phyloP scores from a whole-genome alignment of 2,329 filamentous ascomycete genomes.

The Cladorrhinum sp. region DNA sequence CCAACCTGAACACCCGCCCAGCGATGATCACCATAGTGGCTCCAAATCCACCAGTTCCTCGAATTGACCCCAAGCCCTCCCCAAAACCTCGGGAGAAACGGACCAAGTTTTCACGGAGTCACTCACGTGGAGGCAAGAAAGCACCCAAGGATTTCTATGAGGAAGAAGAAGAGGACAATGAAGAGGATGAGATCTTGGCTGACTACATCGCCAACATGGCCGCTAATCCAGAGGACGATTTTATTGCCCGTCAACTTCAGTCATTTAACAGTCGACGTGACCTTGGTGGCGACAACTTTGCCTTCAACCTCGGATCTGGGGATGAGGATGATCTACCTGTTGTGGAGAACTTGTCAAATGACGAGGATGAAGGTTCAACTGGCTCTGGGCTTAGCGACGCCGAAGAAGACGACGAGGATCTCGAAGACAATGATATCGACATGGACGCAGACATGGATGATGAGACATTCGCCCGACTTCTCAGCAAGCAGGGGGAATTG shows the following conservation, averaged over 20 bases:
- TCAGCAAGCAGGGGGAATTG: constrained; percentile 61
- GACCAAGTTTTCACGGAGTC: constrained; percentile 2
- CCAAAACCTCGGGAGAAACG: not conserved
- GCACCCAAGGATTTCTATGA: not conserved
- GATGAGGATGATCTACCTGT: constrained; percentile 37
- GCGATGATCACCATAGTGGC: not conserved
- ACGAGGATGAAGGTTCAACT: not conserved
- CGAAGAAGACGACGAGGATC: constrained; percentile 25
- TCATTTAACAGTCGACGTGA: constrained; percentile 36
- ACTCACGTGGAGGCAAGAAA: not conserved
- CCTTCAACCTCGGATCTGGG: constrained; percentile 32
- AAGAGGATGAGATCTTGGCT: constrained; percentile 55
- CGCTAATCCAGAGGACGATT: constrained; percentile 38
- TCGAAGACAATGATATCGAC: constrained; percentile 37
- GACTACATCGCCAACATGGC: constrained; percentile 71
- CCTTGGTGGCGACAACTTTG: constrained; percentile 43
- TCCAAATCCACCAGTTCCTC: not conserved
- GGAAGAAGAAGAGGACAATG: constrained; percentile 34
- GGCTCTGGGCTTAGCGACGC: constrained; percentile 10
- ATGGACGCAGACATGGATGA: constrained; percentile 61
- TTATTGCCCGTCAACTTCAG: constrained; percentile 21
- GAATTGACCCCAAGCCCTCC: not conserved
- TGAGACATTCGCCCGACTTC: constrained; percentile 58
- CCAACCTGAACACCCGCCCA: not conserved
- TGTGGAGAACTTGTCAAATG: constrained; percentile 36